A percentile compares a stretch with the other conserved stretches of the same genome.
These are phyloP conservation scores for Wallacemonas sp. DNA, from an alignment of 208 protist species.

Conservation along the genomic window DNA sequence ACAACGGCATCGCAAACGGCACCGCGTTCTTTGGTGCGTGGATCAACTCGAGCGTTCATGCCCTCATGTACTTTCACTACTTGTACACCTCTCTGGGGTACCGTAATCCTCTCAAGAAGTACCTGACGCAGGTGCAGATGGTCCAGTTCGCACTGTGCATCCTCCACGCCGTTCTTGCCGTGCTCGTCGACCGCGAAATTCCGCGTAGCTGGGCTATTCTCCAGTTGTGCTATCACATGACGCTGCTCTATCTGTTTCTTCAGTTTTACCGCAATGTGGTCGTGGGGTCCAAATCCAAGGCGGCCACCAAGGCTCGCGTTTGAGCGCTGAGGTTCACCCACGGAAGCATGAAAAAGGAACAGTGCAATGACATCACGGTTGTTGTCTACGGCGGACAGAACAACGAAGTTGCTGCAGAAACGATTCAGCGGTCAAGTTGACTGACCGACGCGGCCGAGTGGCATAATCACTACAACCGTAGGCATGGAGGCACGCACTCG, in stretches of 20 bases:
- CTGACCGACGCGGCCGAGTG: too few species aligned
- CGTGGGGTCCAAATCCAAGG: slow-evolving; percentile 28
- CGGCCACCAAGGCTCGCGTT: slow-evolving; percentile 13
- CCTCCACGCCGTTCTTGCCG: slow-evolving; percentile 68
- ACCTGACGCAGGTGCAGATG: slow-evolving; percentile 87
- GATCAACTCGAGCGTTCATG: slow-evolving; percentile 89
- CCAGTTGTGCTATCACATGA: slow-evolving; percentile 85
- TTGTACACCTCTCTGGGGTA: slow-evolving; percentile 82
- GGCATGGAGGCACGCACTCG: too few species aligned
- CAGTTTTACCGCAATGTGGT: slow-evolving; percentile 58
- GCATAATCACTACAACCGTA: too few species aligned
- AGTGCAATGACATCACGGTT: background rate
- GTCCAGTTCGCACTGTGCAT: slow-evolving; percentile 85
- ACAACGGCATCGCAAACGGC: slow-evolving; percentile 82
- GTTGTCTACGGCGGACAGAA: too few species aligned
- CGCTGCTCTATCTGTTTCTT: slow-evolving; percentile 82
- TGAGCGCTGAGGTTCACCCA: too few species aligned
- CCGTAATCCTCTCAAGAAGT: slow-evolving; percentile 84
- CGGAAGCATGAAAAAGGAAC: background rate
- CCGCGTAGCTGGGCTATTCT: slow-evolving; percentile 50
- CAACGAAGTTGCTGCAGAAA: too few species aligned
- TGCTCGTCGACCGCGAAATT: slow-evolving; percentile 60
- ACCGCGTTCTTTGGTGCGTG: slow-evolving; percentile 87
- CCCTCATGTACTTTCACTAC: slow-evolving; percentile 93
- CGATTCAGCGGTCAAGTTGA: too few species aligned